A percentile compares a stretch with the other conserved stretches of the same genome.
Evolutionary conservation across 495 filamentous ascomycete species (phyloP).

Genomic region (Penicillium macrosclerotiorum): DNA sequence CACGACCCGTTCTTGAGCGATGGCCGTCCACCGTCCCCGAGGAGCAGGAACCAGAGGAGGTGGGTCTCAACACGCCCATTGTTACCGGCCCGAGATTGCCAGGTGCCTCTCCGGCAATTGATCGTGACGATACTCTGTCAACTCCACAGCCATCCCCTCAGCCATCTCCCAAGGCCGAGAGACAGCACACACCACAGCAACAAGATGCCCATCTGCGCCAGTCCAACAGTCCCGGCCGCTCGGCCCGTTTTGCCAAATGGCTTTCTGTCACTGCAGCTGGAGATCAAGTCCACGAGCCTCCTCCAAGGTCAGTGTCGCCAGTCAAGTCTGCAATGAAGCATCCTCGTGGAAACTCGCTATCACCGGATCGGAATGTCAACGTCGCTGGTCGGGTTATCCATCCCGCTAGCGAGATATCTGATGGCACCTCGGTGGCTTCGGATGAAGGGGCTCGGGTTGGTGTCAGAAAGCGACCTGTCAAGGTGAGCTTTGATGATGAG

Average conservation of each 20-base stretch:
- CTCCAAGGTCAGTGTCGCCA: conserved; percentile 76
- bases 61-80: not conserved
- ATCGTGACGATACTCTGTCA: conserved; percentile 8
- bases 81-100: conserved; percentile 5
- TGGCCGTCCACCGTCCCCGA: conserved; percentile 64
- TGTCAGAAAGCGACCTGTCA: conserved; percentile 63
- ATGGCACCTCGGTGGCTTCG: conserved; percentile 55
- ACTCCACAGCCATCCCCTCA: conserved; percentile 16
- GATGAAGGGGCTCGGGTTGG: conserved; percentile 54
- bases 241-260: conserved; percentile 69
- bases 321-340: conserved; percentile 84
- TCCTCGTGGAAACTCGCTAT: conserved; percentile 51
- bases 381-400: conserved; percentile 29
- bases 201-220: conserved; percentile 26
- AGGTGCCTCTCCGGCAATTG: conserved; percentile 14
- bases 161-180: conserved; percentile 7
- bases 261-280: conserved; percentile 48
- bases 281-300: conserved; percentile 67
- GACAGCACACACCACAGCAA: conserved; percentile 15
- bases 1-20: conserved; percentile 37
- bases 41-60: conserved; percentile 52
- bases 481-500: conserved; percentile 86
- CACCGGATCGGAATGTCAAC: conserved; percentile 37
- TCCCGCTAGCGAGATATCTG: conserved; percentile 57
- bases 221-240: conserved; percentile 62